Evolutionary conservation across 2,329 filamentous ascomycete genomes (phyloP).

Genomic region (Didymellaceae sp.): DNA sequence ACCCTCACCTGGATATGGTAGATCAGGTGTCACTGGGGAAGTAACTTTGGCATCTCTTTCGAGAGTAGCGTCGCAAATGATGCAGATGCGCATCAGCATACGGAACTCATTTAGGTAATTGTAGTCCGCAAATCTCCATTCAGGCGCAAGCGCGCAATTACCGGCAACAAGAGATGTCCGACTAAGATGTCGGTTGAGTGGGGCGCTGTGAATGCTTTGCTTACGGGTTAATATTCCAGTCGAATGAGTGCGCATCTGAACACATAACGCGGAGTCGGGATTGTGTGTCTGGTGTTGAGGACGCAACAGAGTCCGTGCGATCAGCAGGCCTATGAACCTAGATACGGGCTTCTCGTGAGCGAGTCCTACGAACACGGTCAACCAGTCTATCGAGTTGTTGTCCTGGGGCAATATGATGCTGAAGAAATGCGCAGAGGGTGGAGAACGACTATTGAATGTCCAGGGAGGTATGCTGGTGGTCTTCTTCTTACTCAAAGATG

Average conservation of each 20-base stretch:
- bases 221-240: background rate
- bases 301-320: background rate
- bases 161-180: constrained; percentile 2
- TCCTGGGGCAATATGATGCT: too few relatives aligned
- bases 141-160: constrained; percentile 6
- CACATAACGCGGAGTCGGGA: background rate
- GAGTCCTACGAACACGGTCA: too few relatives aligned
- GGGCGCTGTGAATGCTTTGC: background rate
- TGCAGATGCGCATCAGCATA: constrained; percentile 1
- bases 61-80: constrained; percentile 12
- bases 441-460: too few relatives aligned
- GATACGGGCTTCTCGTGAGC: background rate
- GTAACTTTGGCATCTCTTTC: too few relatives aligned
- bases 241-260: background rate
- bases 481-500: too few relatives aligned
- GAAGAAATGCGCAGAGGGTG: too few relatives aligned
- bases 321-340: background rate
- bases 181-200: background rate
- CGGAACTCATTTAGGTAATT: background rate
- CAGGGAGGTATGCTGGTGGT: too few relatives aligned
- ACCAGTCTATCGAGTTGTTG: too few relatives aligned
- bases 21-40: too few relatives aligned
- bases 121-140: constrained; percentile 2
- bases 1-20: background rate
- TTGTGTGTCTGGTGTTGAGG: background rate